Conservation (phyloP, 23 red algal species). For the Gracilariopsis chorda region DNA sequence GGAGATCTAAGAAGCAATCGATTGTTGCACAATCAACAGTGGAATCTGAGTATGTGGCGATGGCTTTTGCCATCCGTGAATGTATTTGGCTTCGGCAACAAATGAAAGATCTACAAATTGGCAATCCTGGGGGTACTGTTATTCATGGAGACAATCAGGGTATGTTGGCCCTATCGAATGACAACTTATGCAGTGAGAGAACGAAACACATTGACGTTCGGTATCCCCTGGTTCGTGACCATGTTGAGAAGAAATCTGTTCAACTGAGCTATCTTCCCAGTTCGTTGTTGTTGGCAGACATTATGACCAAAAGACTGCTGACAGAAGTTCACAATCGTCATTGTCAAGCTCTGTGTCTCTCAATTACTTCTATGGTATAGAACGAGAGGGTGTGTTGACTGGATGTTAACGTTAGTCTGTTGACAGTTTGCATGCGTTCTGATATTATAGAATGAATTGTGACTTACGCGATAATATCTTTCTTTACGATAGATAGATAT, state of each 20-base stretch:
- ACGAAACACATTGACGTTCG: background rate
- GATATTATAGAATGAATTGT: no score
- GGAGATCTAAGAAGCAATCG: background rate
- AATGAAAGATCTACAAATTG: background rate
- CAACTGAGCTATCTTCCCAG: background rate
- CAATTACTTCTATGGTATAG: background rate
- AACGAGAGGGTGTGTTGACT: background rate
- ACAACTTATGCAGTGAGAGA: background rate
- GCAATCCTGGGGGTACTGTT: no score
- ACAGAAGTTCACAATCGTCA: background rate
- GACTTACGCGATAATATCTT: no score
- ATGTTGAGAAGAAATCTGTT: background rate
- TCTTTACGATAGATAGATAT: no score
- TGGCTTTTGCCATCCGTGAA: background rate
- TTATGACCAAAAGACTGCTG: constrained; percentile 1
- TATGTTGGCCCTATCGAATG: background rate
- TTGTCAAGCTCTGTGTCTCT: background rate
- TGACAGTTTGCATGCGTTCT: no score
- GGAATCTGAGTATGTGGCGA: constrained; percentile 1
- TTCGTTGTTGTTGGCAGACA: background rate
- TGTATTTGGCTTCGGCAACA: background rate
- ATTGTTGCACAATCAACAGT: constrained; percentile 1
- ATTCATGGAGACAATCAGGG: background rate
- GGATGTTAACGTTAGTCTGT: no score
- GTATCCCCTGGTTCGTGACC: background rate